phyloP scores from a whole-genome alignment of 2,329 filamentous ascomycete genomes.

The Botrytis byssoidea region DNA sequence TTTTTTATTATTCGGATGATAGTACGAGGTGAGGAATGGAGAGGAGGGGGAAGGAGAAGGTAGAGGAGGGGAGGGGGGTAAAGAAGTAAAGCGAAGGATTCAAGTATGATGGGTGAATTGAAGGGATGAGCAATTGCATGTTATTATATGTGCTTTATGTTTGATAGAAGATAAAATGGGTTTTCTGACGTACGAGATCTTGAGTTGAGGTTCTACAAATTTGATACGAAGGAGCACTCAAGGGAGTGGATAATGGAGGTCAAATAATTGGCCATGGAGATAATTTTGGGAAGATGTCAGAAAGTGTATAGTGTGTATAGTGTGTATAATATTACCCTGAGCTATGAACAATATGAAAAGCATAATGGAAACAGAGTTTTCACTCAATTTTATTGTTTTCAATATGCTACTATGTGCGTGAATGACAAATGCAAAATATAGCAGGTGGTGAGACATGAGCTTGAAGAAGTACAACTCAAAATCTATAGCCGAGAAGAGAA shows the following conservation, averaged over 20 bases:
- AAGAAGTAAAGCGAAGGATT: neutral
- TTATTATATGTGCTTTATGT: neutral
- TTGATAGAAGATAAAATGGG: neutral
- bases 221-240: neutral
- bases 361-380: neutral
- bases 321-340: neutral
- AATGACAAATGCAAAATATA: too few relatives aligned
- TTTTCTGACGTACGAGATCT: neutral
- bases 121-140: neutral
- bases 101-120: neutral
- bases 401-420: too few relatives aligned
- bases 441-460: neutral
- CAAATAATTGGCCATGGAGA: neutral
- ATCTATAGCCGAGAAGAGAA: neutral
- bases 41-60: too few relatives aligned
- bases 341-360: neutral
- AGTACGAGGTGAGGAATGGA: neutral
- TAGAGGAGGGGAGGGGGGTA: neutral
- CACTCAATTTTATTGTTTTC: neutral
- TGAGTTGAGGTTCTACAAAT: neutral
- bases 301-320: neutral
- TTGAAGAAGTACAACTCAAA: neutral
- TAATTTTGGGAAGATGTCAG: neutral
- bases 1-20: neutral
- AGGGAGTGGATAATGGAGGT: neutral